Evolutionary conservation across 495 filamentous ascomycete species (phyloP).

Genomic region (Trichoderma virens): DNA sequence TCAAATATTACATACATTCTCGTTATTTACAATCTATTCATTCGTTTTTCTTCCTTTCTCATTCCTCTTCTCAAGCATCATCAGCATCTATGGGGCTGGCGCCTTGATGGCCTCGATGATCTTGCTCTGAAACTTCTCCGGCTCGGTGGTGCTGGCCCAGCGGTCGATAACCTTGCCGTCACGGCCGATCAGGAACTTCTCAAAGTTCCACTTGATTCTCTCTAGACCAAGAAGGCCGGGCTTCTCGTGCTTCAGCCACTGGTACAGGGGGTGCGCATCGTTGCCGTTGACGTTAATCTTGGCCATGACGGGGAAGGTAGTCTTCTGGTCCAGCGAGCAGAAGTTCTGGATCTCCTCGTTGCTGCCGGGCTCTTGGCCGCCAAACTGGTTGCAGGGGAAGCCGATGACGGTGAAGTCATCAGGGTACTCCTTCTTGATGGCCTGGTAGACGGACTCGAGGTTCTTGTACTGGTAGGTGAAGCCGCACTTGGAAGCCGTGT

Average conservation of each 20-base stretch:
- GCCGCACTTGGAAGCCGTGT: constrained; percentile 98
- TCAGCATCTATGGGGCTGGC: background rate
- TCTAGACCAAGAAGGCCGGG: constrained; percentile 80
- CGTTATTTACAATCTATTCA: too few species aligned
- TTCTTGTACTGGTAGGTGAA: constrained; percentile 95
- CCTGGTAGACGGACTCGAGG: constrained; percentile 86
- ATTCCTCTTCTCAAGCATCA: too few species aligned
- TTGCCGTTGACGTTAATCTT: constrained; percentile 92
- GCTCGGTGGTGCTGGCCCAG: constrained; percentile 83
- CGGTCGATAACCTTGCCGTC: constrained; percentile 75
- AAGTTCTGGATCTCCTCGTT: constrained; percentile 89
- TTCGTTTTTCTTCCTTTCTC: too few species aligned
- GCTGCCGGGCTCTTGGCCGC: constrained; percentile 75
- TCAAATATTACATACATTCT: too few species aligned
- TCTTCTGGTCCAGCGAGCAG: constrained; percentile 92
- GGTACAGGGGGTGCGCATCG: constrained; percentile 69
- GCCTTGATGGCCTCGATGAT: constrained; percentile 67
- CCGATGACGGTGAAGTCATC: constrained; percentile 80
- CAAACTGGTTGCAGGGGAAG: constrained; percentile 99
- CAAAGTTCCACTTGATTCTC: constrained; percentile 94
- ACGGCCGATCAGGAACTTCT: constrained; percentile 87
- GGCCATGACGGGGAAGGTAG: constrained; percentile 82
- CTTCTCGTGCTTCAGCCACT: constrained; percentile 81
- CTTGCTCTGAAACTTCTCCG: constrained; percentile 61
- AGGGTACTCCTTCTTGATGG: constrained; percentile 55